Base-by-base conservation (phyloP, 345 rosid genomes). In the Mallotus nudiflorus region DNA sequence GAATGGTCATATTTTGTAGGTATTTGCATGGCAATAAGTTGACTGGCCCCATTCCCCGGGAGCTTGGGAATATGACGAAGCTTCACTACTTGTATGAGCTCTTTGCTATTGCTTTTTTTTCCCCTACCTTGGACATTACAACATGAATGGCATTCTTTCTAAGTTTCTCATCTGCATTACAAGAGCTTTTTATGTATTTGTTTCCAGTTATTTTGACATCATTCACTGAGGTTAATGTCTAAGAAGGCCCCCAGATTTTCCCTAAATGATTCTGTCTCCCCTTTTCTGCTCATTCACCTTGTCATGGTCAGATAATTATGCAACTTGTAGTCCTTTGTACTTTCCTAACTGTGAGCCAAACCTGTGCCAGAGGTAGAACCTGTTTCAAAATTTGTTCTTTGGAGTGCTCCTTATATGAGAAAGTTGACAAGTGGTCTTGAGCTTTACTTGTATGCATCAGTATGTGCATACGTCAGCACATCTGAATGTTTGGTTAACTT, bases 1-100 rank as follows among this genome's bases (percentile, higher is more conserved):
- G 24, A 58, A 52, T 67, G 16, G 1, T 25, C 5, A 35, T 37
- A n/a, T 82, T 58, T 56, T 78, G 56, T 54, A 92, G 99, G 85
- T 95, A 95, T 76, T 81, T 95, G 82, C 92, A 92, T 52, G 79
- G 88, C 37, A 95, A 95, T 83, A 87, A 78, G 85, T 82, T 95
- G 73, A 84, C 90, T 9, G 97, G 97, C 78, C 67, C 85, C 19
- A 87, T 95, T 75, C 99, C 96, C 52, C 92, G 96, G 0, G 97
- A 92, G 86, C 93, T 92, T 19, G 97, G 97, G 73, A 92, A 95
- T 81, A 95, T 95, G 99, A 85, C 97, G 14, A 90, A 85, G 78
- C 97, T 95, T 67, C 97, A 90, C 78, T 95, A 95, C 88, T 73
- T 95, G 99, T 95, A 88, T 1, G 85, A 37, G 10, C 62, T 27